phyloP scores from a whole-genome alignment of 257 asterid genomes.

The Solanum ahanhuiri region DNA sequence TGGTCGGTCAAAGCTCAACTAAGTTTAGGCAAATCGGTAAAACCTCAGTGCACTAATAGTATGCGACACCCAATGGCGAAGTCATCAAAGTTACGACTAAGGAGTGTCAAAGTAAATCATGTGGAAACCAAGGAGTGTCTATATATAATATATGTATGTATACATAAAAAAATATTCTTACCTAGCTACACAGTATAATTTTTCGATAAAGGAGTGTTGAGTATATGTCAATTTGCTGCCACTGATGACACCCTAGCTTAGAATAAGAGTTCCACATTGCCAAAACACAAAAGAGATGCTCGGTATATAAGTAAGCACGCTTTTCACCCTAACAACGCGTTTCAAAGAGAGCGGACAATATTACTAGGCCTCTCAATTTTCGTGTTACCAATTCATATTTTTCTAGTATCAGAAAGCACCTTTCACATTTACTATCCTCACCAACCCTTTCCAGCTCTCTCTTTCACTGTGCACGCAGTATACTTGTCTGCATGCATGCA shows the following conservation, averaged over 20 bases:
- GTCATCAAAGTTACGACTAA: not conserved
- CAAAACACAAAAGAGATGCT: not conserved
- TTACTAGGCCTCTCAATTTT: not conserved
- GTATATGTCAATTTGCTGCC: not conserved
- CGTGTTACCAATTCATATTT: not conserved
- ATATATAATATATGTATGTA: too few relatives aligned
- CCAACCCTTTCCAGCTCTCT: constrained; percentile 14
- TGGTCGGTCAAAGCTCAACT: not conserved
- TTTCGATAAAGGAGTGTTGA: not conserved
- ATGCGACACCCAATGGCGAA: not conserved
- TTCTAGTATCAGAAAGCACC: constrained; percentile 4
- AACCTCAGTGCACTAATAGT: not conserved
- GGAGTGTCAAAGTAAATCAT: not conserved
- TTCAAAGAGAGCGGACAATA: not conserved
- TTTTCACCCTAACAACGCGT: not conserved
- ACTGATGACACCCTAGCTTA: not conserved
- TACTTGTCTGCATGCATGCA: constrained; percentile 4
- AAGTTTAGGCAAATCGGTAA: not conserved
- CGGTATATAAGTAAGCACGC: not conserved
- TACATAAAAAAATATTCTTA: too few relatives aligned
- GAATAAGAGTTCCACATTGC: not conserved
- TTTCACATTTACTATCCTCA: constrained; percentile 31
- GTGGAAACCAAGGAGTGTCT: not conserved
- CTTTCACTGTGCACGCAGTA: not conserved
- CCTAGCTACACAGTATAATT: not conserved